A percentile compares a stretch with the other conserved stretches of the same genome.
These are phyloP conservation scores for Pythium phragmiticola DNA, from an alignment of 352 stramenopile genomes.

Conservation along the genomic window DNA sequence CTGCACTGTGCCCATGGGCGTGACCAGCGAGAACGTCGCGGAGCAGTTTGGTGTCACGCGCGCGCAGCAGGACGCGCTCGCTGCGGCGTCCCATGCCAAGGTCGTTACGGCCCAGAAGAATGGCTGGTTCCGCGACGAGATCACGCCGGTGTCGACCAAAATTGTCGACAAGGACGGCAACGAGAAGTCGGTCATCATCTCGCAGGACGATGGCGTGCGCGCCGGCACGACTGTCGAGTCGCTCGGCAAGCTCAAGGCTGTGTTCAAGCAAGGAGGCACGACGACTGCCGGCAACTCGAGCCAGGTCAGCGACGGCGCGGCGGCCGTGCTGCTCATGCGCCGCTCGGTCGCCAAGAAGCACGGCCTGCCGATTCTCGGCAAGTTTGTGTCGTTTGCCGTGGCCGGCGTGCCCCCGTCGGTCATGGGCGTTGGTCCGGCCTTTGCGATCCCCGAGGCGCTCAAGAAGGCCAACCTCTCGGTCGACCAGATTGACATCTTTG, in stretches of 20 bases:
- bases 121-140: constrained; percentile 88
- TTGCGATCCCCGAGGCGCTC: constrained; percentile 77
- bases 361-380: constrained; percentile 77
- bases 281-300: constrained; percentile 85
- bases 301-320: constrained; percentile 89
- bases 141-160: constrained; percentile 79
- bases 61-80: constrained; percentile 75
- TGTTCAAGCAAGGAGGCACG: constrained; percentile 78
- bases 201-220: constrained; percentile 72
- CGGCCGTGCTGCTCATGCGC: constrained; percentile 86
- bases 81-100: constrained; percentile 75
- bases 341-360: constrained; percentile 76
- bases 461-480: constrained; percentile 63
- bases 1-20: constrained; percentile 83
- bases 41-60: constrained; percentile 75
- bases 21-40: constrained; percentile 87
- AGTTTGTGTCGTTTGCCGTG: constrained; percentile 85
- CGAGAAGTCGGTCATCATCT: constrained; percentile 72
- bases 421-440: constrained; percentile 85
- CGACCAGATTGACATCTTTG: constrained; percentile 88
- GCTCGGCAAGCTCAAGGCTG: constrained; percentile 71
- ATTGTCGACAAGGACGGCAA: constrained; percentile 79
- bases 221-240: constrained; percentile 59
- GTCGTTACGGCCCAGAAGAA: constrained; percentile 66
- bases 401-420: constrained; percentile 80